These are phyloP conservation scores for Prunella vulgaris DNA, from an alignment of 257 asterid genomes.

Conservation along the genomic window DNA sequence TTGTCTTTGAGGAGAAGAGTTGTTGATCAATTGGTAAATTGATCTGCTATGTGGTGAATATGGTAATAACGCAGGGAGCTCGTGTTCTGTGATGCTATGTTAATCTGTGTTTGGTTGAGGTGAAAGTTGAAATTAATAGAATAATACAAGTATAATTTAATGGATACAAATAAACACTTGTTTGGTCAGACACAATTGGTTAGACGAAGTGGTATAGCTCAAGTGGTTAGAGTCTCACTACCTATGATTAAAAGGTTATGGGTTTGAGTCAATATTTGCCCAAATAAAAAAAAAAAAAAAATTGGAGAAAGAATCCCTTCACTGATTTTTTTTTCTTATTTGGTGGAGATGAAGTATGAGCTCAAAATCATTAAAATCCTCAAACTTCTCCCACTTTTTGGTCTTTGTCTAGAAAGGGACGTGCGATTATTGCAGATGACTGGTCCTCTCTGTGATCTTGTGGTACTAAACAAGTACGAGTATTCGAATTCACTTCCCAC, in stretches of 20 bases:
- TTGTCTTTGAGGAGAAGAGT: background rate
- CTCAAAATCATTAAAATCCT: background rate
- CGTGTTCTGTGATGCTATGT: background rate
- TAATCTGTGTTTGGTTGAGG: background rate
- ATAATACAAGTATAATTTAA: background rate
- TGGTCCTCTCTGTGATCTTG: background rate
- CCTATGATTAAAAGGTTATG: too few relatives aligned
- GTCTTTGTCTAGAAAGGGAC: background rate
- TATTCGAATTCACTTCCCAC: background rate
- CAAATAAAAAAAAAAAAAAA: too few relatives aligned
- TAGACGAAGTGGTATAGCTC: too few relatives aligned
- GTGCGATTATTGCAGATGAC: background rate
- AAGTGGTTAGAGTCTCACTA: too few relatives aligned
- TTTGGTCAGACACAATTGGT: too few relatives aligned
- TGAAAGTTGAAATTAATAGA: background rate
- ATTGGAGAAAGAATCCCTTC: background rate
- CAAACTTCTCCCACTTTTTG: background rate
- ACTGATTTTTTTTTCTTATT: background rate
- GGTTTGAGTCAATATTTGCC: too few relatives aligned
- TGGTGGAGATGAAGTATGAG: background rate
- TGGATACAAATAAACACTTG: too few relatives aligned
- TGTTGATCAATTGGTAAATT: background rate
- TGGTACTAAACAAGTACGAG: background rate
- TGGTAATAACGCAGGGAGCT: background rate
- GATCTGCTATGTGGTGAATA: background rate